phyloP scores from a whole-genome alignment of 257 asterid species.

The Jacaranda mimosifolia region DNA sequence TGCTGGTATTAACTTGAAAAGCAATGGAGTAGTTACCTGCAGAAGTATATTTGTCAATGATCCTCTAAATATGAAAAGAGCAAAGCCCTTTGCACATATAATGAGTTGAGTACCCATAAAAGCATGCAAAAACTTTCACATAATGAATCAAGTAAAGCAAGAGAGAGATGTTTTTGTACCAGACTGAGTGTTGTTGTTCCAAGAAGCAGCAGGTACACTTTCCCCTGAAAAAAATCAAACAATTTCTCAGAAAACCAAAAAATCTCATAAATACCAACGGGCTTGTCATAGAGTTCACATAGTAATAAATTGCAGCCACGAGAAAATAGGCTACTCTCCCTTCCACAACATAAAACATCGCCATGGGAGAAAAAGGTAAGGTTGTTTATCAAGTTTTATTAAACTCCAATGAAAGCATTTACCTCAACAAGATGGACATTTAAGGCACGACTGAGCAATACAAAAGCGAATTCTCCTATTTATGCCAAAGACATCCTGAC shows the following conservation, averaged over 20 bases:
- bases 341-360: not conserved
- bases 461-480: constrained; percentile 99
- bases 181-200: constrained; percentile 98
- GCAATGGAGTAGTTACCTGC: constrained; percentile 96
- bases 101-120: not conserved
- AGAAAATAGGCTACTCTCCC: not conserved
- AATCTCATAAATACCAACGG: not conserved
- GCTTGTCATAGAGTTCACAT: not conserved
- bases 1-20: constrained; percentile 94
- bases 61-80: not conserved
- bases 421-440: constrained; percentile 99
- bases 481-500: constrained; percentile 99
- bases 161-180: constrained; percentile 26
- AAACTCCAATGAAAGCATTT: constrained; percentile 37
- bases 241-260: constrained; percentile 14
- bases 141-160: constrained; percentile 26
- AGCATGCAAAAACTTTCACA: not conserved
- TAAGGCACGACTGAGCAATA: constrained; percentile 97
- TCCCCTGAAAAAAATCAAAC: constrained; percentile 58
- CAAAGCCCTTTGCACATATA: not conserved
- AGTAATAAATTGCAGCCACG: constrained; percentile 1
- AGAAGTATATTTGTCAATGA: constrained; percentile 19
- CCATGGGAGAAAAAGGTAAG: constrained; percentile 12
- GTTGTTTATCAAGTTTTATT: constrained; percentile 21
- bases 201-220: constrained; percentile 90